These are phyloP conservation scores for Funneliformis geosporum DNA, from an alignment of 192 early-diverging fungal species.

Conservation along the genomic window DNA sequence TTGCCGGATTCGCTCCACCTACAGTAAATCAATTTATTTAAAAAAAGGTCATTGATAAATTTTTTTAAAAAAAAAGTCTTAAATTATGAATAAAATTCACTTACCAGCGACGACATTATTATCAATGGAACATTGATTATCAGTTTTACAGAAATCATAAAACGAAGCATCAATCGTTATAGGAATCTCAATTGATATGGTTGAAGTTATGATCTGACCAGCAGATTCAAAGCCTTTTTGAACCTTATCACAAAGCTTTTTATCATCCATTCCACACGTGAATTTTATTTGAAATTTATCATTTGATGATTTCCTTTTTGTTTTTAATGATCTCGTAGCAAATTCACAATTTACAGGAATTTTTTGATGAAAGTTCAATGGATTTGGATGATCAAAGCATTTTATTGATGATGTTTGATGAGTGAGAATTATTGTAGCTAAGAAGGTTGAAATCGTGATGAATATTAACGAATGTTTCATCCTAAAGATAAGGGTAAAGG, in stretches of 20 bases:
- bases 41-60: not conserved
- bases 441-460: not conserved
- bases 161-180: conserved; percentile 41
- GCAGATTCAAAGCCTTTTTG: conserved; percentile 34
- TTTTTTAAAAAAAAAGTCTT: too few species aligned
- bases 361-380: not conserved
- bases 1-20: conserved; percentile 39
- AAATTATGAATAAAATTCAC: too few species aligned
- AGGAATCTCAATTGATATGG: conserved; percentile 32
- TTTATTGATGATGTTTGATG: not conserved
- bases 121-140: conserved; percentile 5
- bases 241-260: conserved; percentile 33
- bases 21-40: not conserved
- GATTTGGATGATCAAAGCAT: not conserved
- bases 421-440: not conserved
- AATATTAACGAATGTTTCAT: not conserved
- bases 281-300: conserved; percentile 4
- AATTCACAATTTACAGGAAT: not conserved
- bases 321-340: not conserved
- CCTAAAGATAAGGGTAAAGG: not conserved
- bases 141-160: conserved; percentile 36
- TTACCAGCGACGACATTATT: conserved; percentile 1
- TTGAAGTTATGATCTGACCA: conserved; percentile 33
- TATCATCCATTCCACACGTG: not conserved
- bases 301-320: not conserved